Conservation (phyloP, 2,329 filamentous ascomycete species). For the Bipolaris sorokiniana region DNA sequence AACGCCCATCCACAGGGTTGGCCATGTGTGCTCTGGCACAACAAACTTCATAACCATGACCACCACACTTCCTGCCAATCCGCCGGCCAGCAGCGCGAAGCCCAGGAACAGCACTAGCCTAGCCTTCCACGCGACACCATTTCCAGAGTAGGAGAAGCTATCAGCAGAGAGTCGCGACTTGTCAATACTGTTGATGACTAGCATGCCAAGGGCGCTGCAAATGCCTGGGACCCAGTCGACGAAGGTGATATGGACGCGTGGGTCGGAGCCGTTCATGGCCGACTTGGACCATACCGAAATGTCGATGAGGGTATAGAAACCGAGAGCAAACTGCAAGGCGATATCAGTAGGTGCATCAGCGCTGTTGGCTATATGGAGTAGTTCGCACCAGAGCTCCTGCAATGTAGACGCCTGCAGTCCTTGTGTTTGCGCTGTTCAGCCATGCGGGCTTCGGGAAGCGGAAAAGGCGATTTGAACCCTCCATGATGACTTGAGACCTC, state of each 20-base stretch:
- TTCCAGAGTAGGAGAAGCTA: conserved; percentile 68
- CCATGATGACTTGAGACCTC: conserved; percentile 41
- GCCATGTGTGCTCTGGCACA: conserved; percentile 64
- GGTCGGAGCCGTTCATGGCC: conserved; percentile 63
- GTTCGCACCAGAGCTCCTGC: conserved; percentile 67
- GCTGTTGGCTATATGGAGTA: neutral
- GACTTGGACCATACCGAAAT: conserved; percentile 69
- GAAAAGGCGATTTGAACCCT: conserved; percentile 63
- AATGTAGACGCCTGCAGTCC: conserved; percentile 69
- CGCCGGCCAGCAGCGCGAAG: conserved; percentile 72
- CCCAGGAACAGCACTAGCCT: conserved; percentile 71
- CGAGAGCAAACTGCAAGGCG: conserved; percentile 65
- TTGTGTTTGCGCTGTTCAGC: conserved; percentile 68
- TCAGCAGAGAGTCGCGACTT: conserved; percentile 69
- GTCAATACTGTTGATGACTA: conserved; percentile 75
- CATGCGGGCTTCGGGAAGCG: conserved; percentile 71
- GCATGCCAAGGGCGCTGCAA: conserved; percentile 72
- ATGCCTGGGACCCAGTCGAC: conserved; percentile 75
- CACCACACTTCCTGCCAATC: conserved; percentile 69
- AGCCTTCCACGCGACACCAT: conserved; percentile 73
- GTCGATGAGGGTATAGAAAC: conserved; percentile 73
- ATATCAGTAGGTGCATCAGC: conserved; percentile 7
- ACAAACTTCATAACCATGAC: conserved; percentile 73
- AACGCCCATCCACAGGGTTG: conserved; percentile 70
- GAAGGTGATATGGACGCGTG: conserved; percentile 67